phyloP scores from a whole-genome alignment of 306 rosid species.

The Cucurbita argyrosperma region DNA sequence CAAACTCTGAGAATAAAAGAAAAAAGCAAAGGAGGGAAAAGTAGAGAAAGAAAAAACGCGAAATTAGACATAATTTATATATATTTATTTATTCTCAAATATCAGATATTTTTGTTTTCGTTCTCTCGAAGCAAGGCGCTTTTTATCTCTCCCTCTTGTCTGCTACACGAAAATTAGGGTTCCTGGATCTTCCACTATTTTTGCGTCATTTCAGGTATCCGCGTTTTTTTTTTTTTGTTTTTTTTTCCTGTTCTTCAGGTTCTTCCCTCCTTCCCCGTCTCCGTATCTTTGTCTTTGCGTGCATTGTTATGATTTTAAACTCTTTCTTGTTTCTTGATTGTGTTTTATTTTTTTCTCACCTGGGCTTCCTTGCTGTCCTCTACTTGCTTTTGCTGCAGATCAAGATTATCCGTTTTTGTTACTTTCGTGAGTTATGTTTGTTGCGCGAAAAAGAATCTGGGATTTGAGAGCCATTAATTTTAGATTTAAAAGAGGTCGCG shows the following conservation, averaged over 20 bases:
- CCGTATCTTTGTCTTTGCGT: not conserved
- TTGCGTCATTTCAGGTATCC: conserved; percentile 14
- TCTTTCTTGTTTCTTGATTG: not conserved
- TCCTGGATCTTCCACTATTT: conserved; percentile 30
- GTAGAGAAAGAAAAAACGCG: not conserved
- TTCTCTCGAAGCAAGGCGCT: conserved; percentile 19
- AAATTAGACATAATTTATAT: not conserved
- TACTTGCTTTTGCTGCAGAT: not conserved
- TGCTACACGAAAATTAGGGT: conserved; percentile 31
- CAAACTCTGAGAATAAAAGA: not conserved
- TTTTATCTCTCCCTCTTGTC: conserved; percentile 7
- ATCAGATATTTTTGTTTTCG: conserved; percentile 33
- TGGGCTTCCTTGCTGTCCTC: not conserved
- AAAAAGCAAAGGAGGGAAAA: not conserved
- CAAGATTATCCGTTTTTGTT: not conserved
- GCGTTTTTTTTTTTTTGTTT: conserved; percentile 12
- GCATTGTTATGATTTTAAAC: not conserved
- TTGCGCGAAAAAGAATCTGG: not conserved
- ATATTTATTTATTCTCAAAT: not conserved
- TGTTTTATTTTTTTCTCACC: not conserved
- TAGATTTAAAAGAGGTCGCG: not conserved
- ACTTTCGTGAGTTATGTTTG: not conserved
- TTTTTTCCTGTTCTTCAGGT: conserved; percentile 13
- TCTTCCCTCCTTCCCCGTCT: not conserved
- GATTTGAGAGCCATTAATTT: not conserved